Percentiles rank a stretch among this genome's conserved stretches.
These are phyloP conservation scores for Blastomyces gilchristii DNA, from an alignment of 2,329 filamentous ascomycete genomes.

Conservation along the genomic window DNA sequence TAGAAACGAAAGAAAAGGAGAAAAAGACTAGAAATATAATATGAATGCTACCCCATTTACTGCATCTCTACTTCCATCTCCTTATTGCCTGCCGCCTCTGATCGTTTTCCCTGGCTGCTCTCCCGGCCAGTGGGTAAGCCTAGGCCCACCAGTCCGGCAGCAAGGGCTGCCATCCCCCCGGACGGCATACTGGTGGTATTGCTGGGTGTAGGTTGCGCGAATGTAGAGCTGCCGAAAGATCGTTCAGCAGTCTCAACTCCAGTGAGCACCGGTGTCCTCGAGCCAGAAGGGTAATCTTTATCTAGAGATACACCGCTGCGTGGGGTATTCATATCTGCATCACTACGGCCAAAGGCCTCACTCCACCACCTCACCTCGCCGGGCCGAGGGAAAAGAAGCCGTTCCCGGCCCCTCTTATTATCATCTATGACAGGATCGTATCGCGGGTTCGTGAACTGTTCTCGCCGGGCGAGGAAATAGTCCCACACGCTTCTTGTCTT, in stretches of 20 bases:
- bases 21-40: background rate
- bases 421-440: conserved; percentile 72
- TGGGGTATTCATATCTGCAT: conserved; percentile 83
- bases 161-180: conserved; percentile 34
- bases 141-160: conserved; percentile 39
- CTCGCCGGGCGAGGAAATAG: conserved; percentile 73
- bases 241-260: conserved; percentile 51
- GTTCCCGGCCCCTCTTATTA: conserved; percentile 64
- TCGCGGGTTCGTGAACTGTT: conserved; percentile 71
- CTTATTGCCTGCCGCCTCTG: conserved; percentile 18
- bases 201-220: conserved; percentile 10
- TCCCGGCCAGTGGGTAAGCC: conserved; percentile 30
- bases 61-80: conserved; percentile 45
- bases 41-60: conserved; percentile 19
- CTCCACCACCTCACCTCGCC: conserved; percentile 89
- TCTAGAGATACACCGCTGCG: conserved; percentile 38
- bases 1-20: background rate
- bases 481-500: conserved; percentile 86
- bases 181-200: background rate
- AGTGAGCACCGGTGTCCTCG: conserved; percentile 45
- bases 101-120: conserved; percentile 20
- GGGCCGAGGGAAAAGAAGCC: conserved; percentile 69
- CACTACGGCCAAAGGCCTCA: conserved; percentile 72
- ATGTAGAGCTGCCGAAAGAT: conserved; percentile 40
- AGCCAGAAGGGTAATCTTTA: conserved; percentile 21